Conservation (phyloP, 176 grass and related monocot species). For the Musa beccarii region DNA sequence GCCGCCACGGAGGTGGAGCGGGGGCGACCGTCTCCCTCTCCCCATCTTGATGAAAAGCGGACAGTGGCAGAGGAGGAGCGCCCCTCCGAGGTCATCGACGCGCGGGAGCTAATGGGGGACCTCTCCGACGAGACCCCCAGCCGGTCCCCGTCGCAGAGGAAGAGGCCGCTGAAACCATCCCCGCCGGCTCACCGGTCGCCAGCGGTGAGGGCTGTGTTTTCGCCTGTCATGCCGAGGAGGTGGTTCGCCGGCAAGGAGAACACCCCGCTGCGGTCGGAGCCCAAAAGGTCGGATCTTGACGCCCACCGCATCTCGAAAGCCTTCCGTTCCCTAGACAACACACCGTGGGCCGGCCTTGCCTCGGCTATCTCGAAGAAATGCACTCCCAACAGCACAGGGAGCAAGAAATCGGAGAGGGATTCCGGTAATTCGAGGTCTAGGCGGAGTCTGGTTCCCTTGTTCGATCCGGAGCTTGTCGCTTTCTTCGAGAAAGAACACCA, state of each 20-base stretch:
- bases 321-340: constrained; percentile 76
- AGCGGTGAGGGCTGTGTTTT: constrained; percentile 31
- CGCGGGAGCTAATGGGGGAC: constrained; percentile 87
- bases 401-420: constrained; percentile 27
- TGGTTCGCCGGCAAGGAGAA: constrained; percentile 71
- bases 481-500: constrained; percentile 73
- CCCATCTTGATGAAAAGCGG: constrained; percentile 16
- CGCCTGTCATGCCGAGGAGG: constrained; percentile 35
- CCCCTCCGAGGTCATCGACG: constrained; percentile 70
- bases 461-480: constrained; percentile 83
- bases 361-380: constrained; percentile 41
- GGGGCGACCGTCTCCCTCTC: background rate
- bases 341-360: constrained; percentile 26
- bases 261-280: constrained; percentile 50
- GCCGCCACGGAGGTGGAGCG: background rate
- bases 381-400: constrained; percentile 42
- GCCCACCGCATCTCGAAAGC: constrained; percentile 39
- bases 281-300: constrained; percentile 33
- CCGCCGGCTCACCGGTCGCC: constrained; percentile 49
- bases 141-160: constrained; percentile 65
- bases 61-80: constrained; percentile 41
- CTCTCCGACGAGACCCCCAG: constrained; percentile 42
- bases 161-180: background rate
- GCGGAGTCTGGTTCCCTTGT: constrained; percentile 74
- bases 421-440: constrained; percentile 52